Evolutionary conservation across 176 grass and related monocot species (phyloP), one percentile per base, ranked within the genome.

Genomic region (Carex scoparia): DNA sequence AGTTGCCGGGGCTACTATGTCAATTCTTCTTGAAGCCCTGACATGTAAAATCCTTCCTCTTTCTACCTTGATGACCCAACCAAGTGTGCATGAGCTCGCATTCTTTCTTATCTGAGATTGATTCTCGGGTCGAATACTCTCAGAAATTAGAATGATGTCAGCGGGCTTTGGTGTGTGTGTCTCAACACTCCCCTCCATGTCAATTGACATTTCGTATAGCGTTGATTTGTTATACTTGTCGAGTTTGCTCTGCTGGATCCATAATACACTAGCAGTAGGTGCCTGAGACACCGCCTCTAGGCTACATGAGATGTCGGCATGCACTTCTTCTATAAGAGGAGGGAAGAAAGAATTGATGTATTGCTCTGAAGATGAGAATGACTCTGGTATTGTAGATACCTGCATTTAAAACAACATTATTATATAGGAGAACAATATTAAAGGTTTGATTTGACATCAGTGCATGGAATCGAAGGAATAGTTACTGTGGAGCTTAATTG

Each of bases 321-420:
- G 80, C 10, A 94, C 85, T 71, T 94, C 92, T 87, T 91, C 92
- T 62, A 94, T 74, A 89, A 94, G 89, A 70, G 92, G 89, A 15
- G 81, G 89, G 0, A 91, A 89, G 84, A 89, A 94, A 4, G 92
- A 91, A 12, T 87, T 91, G 82, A 89, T 80, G 85, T 94, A 94
- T 59, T 94, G 77, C 54, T 94, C 92, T 76, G 84, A 87, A 76
- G 73, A 84, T 63, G 31, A 85, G 83, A 94, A 94, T 19, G 70
- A 87, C 15, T 89, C 79, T 63, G 87, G 92, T 74, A 89, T 89
- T 86, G 84, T 91, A 0, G 65, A 30, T 23, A 94, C 89, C 92
- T 94, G 87, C 56, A 84, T 87, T 80, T 85, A 79, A 8, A 68
- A 80, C 65, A 71, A 87, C 70, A 48, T 89, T 85, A 57, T 51